Base-by-base conservation (phyloP, 2,329 filamentous ascomycete species). In the Paracorniculantispora psalliotae region DNA sequence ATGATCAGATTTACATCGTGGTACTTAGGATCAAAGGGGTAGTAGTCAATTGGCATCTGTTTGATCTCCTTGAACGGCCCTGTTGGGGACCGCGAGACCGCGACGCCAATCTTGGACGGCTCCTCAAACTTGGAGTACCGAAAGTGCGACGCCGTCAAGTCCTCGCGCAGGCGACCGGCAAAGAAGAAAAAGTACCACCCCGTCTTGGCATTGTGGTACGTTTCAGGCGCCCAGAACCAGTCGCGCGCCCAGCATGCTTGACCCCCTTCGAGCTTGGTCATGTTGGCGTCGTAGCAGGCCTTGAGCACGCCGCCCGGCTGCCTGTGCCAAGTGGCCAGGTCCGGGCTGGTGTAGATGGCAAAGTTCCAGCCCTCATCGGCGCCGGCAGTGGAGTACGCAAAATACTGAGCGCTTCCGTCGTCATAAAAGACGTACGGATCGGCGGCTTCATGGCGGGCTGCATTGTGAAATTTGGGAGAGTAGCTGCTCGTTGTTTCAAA, bases 161-260 rank as follows among this genome's bases (percentile, higher is more conserved):
- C 67, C 56, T 71, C 65, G 30, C 66, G 69, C 37, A 73, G 61
- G 4, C 71, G 69, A 1, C 68, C 71, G 13, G 71, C 70, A 35
- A 72, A 73, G 64, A 73, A 68, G 63, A 73, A 72, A 44, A 72
- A 73, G 55, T 73, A 73, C 71, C 71, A 73, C 10, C 68, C 71
- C 3, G 71, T 73, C 61, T 66, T 64, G 23, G 69, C 66, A 41
- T 73, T 73, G 63, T 71, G 65, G 56, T 73, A 73, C 4, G 67
- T 71, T 64, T 73, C 71, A 1, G 71, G 71, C 7, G 71, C 71
- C 71, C 71, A 73, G n/a, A 63, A 63, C 71, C 71, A 73, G 51
- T 73, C 71, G 7, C 67, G 65, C 15, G 71, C 70, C 71, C 71
- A 73, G 43, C 71, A 73, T 2, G 67, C 71, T 56, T 73, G 71